These are phyloP conservation scores for Leavenworthia alabamica DNA, from an alignment of 345 rosid genomes.

Conservation along the genomic window DNA sequence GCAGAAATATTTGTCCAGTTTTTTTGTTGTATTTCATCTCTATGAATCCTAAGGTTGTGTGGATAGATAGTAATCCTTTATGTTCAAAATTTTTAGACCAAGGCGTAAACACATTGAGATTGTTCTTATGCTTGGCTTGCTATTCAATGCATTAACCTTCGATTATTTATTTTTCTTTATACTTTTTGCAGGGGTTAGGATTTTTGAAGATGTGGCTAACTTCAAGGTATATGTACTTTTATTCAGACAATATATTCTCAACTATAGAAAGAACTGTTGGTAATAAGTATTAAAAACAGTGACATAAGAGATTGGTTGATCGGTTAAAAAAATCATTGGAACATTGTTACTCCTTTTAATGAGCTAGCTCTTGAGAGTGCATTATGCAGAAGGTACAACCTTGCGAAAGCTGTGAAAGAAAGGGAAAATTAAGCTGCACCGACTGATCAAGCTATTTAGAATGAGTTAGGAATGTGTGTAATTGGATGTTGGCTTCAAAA, in stretches of 20 bases:
- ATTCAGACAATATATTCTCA: background rate
- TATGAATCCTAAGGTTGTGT: background rate
- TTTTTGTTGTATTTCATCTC: background rate
- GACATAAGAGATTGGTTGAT: background rate
- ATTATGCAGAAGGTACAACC: background rate
- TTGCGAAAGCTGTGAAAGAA: background rate
- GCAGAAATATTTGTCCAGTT: background rate
- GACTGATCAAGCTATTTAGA: background rate
- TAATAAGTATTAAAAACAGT: background rate
- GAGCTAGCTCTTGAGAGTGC: background rate
- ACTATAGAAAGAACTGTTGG: background rate
- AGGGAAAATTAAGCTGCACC: background rate
- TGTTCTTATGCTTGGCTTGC: constrained; percentile 7
- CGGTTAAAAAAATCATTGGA: background rate
- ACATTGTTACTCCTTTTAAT: background rate
- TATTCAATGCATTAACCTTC: background rate
- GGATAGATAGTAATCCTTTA: background rate
- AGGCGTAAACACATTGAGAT: background rate
- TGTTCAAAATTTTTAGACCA: background rate
- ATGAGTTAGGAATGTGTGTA: background rate
- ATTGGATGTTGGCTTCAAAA: background rate
- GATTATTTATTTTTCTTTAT: background rate
- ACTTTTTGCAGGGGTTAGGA: constrained; percentile 71
- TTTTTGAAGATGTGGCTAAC: constrained; percentile 80
- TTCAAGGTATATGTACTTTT: constrained; percentile 51